Base-by-base conservation (phyloP, 352 stramenopile species). In the Globisporangium canariense region DNA sequence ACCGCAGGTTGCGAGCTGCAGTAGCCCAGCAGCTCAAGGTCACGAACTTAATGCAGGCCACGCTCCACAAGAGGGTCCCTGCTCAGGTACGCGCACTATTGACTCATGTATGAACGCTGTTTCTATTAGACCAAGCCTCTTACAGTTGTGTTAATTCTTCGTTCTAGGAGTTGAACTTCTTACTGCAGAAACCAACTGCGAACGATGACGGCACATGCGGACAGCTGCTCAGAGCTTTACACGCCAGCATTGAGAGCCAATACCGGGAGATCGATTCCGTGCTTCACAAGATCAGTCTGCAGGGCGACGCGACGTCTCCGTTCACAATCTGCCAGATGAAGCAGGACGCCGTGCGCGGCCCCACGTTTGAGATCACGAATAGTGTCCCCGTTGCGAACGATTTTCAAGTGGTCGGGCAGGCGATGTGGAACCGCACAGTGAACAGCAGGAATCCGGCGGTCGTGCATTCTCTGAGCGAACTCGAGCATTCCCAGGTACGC, bases 21-120 rank as follows among this genome's bases (percentile, higher is more conserved):
- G 36, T 85, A 25, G 58, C 76, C 49, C 56, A 71, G n/a, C 75
- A 81, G 56, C 70, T 79, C 56, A 75, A 79, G 47, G 51, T 83
- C 57, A 65, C 67, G 34, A 78, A 79, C 53, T 70, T 65, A 9
- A 62, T 83, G 22, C 53, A 51, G 49, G 25, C 50, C 25, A 50
- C 60, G 1, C 34, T 66, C 34, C 25, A 34, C 11, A 30, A 46
- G 38, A 60, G 22, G 11, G 32, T 30, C 4, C 45, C 54, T 28
- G 34, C 25, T 11, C 38, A 58, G 41, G 57, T 62, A 56, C 36
- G 20, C 25, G 10, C 8, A 14, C 0, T 49, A 25, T 46, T 6
- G 2, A 30, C 16, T 11, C 47, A 32, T n/a, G 14, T 6, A 11
- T 53, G n/a, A 18, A 28, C 18, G 4, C 47, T 54, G 14, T 25